Evolutionary conservation across 495 filamentous ascomycete species (phyloP).

Genomic region (Margaritispora aquatica): DNA sequence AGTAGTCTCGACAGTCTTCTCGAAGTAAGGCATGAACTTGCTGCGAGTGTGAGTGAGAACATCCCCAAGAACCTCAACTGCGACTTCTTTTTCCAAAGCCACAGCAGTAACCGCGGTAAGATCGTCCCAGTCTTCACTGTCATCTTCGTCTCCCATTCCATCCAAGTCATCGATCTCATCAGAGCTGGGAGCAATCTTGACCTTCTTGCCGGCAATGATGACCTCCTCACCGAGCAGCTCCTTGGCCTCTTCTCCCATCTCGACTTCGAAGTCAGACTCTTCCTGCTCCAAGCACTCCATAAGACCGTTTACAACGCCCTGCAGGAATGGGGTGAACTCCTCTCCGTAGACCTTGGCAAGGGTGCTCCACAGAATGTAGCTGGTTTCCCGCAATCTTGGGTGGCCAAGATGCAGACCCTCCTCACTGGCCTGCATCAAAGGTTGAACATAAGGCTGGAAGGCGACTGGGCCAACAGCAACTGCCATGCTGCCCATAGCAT

Average conservation of each 20-base stretch:
- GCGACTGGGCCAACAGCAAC: slow-evolving; percentile 77
- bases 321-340: slow-evolving; percentile 81
- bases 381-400: slow-evolving; percentile 85
- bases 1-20: slow-evolving; percentile 80
- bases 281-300: slow-evolving; percentile 83
- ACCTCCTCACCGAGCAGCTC: slow-evolving; percentile 65
- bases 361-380: slow-evolving; percentile 92
- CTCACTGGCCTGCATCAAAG: slow-evolving; percentile 84
- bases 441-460: slow-evolving; percentile 85
- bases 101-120: slow-evolving; percentile 72
- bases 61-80: slow-evolving; percentile 89
- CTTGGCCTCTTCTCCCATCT: slow-evolving; percentile 69
- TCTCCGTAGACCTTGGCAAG: slow-evolving; percentile 92
- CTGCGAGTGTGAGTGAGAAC: slow-evolving; percentile 77
- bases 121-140: slow-evolving; percentile 80
- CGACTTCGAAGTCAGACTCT: slow-evolving; percentile 77
- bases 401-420: slow-evolving; percentile 88
- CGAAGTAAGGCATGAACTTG: slow-evolving; percentile 77
- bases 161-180: slow-evolving; percentile 56
- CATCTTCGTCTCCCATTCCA: slow-evolving; percentile 55
- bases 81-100: slow-evolving; percentile 95
- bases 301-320: slow-evolving; percentile 77
- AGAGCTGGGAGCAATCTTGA: slow-evolving; percentile 60
- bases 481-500: slow-evolving; percentile 89
- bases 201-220: slow-evolving; percentile 71